Evolutionary conservation across 2,329 filamentous ascomycete species (phyloP), one percentile per base, ranked within the genome.

Genomic region (Paecilomyces niveus): DNA sequence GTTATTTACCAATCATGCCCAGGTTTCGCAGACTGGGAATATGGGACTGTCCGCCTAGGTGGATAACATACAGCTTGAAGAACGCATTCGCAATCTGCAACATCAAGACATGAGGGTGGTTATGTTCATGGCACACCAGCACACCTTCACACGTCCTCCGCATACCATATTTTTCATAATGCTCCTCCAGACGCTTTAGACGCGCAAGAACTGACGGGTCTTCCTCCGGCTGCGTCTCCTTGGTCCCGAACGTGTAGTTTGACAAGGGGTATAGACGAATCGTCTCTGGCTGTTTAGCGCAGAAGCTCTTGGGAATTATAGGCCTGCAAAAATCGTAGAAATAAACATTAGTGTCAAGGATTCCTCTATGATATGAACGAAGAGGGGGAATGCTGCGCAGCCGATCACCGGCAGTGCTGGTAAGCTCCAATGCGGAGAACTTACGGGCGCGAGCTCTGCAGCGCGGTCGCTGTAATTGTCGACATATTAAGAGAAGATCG

Each of bases 41-140:
- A 18, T 50, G 35, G 31, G 29, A 53, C 39, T 31, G 21, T 55
- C 54, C 15, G 33, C 33, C n/a, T 8, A 29, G 51, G 15, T 21
- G 35, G 24, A 11, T 53, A 31, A 70, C 80, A 15, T 76, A 87
- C 74, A 99, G 84, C 80, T 99, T 99, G 81, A 99, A 99, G 80
- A 99, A 99, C 24, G 94, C 93, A 75, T 99, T 99, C 56, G 94
- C 94, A 69, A 99, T 99, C 81, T 99, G 94, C 63, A 99, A 83
- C 94, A 99, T 97, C 65, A 99, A 81, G 63, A 99, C 96, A 76
- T 99, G 94, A 13, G 94, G 94, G 76, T 97, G 94, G 78, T 97
- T 97, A 81, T 97, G 93, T 78, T 99, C 94, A 75, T 99, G 94
- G 79, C 94, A 99, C 66, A 99, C 91, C 54, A 99, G 84, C 67